Evolutionary conservation across 192 early-diverging fungal species (phyloP).

Genomic region (Umbelopsis isabellina): DNA sequence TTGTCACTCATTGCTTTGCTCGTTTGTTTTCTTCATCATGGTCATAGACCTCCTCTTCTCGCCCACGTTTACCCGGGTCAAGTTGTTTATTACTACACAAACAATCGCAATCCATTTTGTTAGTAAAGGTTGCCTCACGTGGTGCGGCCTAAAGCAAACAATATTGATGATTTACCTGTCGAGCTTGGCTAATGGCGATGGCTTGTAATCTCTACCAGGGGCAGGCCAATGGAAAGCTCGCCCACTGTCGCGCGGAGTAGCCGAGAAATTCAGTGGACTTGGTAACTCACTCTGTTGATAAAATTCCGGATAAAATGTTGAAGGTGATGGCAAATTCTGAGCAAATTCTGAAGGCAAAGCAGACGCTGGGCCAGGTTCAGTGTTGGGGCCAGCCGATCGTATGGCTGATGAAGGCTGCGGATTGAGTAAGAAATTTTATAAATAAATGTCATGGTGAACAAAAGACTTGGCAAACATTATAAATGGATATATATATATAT

Average conservation of each 20-base stretch:
- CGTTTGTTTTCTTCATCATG: constrained; percentile 1
- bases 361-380: constrained; percentile 68
- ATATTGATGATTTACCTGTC: constrained; percentile 13
- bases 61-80: not conserved
- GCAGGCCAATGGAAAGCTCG: constrained; percentile 77
- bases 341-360: constrained; percentile 69
- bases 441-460: not conserved
- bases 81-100: not conserved
- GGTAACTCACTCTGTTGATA: constrained; percentile 71
- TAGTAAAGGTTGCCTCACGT: not conserved
- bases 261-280: constrained; percentile 78
- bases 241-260: constrained; percentile 72
- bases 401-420: constrained; percentile 19
- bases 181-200: constrained; percentile 53
- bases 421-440: constrained; percentile 28
- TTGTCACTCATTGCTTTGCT: not conserved
- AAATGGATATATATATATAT: not conserved
- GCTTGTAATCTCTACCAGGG: constrained; percentile 49
- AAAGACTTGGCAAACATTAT: not conserved
- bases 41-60: not conserved
- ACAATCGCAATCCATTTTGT: not conserved
- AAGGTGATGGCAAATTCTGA: constrained; percentile 76
- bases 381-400: constrained; percentile 11
- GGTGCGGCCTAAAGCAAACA: too few relatives aligned
- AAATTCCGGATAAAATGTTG: constrained; percentile 75